Percentiles rank a stretch among this genome's conserved stretches.
These are phyloP conservation scores for Cenchrus fungigraminus DNA, from an alignment of 176 grass and related monocot species.

Conservation along the genomic window DNA sequence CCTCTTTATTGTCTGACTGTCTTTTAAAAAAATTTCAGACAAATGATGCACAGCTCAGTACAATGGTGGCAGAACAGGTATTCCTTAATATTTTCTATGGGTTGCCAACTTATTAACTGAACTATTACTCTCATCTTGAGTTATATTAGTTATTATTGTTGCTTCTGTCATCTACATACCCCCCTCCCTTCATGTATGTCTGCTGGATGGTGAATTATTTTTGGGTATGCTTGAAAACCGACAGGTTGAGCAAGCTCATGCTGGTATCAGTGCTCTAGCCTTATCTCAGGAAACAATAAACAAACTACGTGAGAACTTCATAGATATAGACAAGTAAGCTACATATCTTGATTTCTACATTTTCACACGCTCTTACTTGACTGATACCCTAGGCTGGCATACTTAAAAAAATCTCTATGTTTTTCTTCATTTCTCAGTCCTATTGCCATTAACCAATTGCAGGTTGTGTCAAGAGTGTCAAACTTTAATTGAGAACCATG, in stretches of 20 bases:
- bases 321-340: conserved; percentile 93
- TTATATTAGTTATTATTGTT: conserved; percentile 11
- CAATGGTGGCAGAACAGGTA: conserved; percentile 99
- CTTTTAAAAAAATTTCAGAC: conserved; percentile 64
- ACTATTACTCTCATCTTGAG: background rate
- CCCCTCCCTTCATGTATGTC: background rate
- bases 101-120: conserved; percentile 21
- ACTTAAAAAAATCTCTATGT: conserved; percentile 1
- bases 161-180: conserved; percentile 18
- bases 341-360: background rate
- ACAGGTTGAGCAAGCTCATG: conserved; percentile 94
- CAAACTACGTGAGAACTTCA: conserved; percentile 85
- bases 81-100: conserved; percentile 31
- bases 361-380: conserved; percentile 34
- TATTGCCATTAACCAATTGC: conserved; percentile 42
- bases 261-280: conserved; percentile 86
- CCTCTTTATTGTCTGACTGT: conserved; percentile 42
- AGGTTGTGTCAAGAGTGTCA: conserved; percentile 98
- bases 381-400: conserved; percentile 30
- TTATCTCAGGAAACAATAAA: conserved; percentile 96
- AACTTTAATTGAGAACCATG: conserved; percentile 98
- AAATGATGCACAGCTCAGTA: conserved; percentile 98
- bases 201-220: conserved; percentile 17
- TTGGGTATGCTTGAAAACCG: conserved; percentile 20
- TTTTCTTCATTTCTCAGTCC: conserved; percentile 36